These are phyloP conservation scores for Microsporum canis DNA, from an alignment of 2,329 filamentous ascomycete species.

Conservation along the genomic window DNA sequence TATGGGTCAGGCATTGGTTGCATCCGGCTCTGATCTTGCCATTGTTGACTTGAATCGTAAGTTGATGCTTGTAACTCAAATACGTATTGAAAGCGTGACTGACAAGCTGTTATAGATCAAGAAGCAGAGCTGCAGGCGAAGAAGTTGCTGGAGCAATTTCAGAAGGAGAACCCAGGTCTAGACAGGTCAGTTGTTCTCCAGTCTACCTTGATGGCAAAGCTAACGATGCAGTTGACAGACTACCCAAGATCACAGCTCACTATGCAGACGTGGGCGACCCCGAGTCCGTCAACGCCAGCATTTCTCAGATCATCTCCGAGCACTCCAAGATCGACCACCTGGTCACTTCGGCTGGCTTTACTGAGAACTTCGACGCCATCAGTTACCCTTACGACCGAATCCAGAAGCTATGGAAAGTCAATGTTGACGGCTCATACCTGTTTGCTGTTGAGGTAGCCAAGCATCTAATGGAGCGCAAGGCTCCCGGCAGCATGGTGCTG, in stretches of 20 bases:
- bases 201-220: neutral
- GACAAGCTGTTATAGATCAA: slow-evolving; percentile 47
- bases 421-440: slow-evolving; percentile 84
- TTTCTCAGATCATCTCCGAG: slow-evolving; percentile 55
- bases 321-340: slow-evolving; percentile 83
- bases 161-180: slow-evolving; percentile 65
- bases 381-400: slow-evolving; percentile 84
- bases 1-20: slow-evolving; percentile 84
- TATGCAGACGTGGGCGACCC: slow-evolving; percentile 77
- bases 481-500: slow-evolving; percentile 76
- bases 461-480: slow-evolving; percentile 74
- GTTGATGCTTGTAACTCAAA: slow-evolving; percentile 23
- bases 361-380: slow-evolving; percentile 87
- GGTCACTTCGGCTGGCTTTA: slow-evolving; percentile 93
- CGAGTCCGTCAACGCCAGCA: slow-evolving; percentile 61
- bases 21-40: slow-evolving; percentile 76
- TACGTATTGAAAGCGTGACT: neutral
- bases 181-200: slow-evolving; percentile 42
- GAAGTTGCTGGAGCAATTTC: slow-evolving; percentile 63
- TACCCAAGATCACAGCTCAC: slow-evolving; percentile 80
- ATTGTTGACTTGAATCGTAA: slow-evolving; percentile 88
- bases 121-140: slow-evolving; percentile 69
- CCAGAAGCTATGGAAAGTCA: slow-evolving; percentile 87
- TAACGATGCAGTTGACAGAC: slow-evolving; percentile 30
- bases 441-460: slow-evolving; percentile 76